Base-by-base conservation (phyloP, 805 yeast species). In the Ogataea pini region DNA sequence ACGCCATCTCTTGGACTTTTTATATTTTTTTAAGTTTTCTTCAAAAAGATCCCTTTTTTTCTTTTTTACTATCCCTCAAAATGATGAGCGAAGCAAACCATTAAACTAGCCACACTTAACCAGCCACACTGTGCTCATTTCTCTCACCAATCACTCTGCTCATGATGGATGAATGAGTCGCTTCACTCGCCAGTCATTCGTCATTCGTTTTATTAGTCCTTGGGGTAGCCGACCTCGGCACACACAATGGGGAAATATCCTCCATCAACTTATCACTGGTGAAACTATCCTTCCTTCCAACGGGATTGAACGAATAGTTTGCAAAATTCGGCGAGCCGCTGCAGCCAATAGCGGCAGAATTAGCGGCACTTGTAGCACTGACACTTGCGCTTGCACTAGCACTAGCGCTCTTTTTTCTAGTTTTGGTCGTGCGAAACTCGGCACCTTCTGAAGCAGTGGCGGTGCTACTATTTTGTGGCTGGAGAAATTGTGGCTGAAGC, bases 171-270 rank as follows among this genome's bases (percentile, higher is more conserved):
- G n/a, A n/a, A n/a, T n/a, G n/a, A n/a, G n/a, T n/a, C n/a, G n/a
- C n/a, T n/a, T 22, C 25, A 22, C 25, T 22, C 25, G 8, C 25
- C 8, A 5, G 25, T 22, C 25, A 22, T 22, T 22, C 25, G 25
- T 22, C 25, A 22, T 22, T 5, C 7, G 25, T 22, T 8, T 22
- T n/a, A n/a, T n/a, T 22, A 6, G 25, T 33, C 18, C 42, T 19
- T 14, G 46, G 34, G 22, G 41, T 46, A 12, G 19, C 47, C 7
- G 42, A 12, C 3, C 32, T 43, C 10, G 48, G 37, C 6, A 47
- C 48, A 27, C 54, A 50, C 16, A 56, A 36, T 3, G 60, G 60
- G 6, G 60, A 56, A 13, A 56, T 39, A 16, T 53, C 57, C 18
- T 54, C 57, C 50, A 47, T 31, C 13, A 45, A 17, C 22, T 50